Evolutionary conservation across 2,329 filamentous ascomycete species (phyloP).

Genomic region (Neoascochyta sp.): DNA sequence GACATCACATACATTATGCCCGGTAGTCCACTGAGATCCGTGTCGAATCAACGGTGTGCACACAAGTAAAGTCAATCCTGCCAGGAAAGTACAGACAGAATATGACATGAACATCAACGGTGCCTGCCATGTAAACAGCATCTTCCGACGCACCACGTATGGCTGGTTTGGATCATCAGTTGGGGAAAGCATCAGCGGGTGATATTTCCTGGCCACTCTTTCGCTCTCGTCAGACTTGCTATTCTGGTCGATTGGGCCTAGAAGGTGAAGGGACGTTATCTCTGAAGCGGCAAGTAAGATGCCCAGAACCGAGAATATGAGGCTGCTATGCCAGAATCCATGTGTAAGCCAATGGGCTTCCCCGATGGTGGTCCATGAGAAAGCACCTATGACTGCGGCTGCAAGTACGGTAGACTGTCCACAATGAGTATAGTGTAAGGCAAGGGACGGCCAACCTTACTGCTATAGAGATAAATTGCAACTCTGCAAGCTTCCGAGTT

Average conservation of each 20-base stretch:
- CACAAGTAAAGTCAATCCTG: neutral
- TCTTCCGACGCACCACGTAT: conserved; percentile 7
- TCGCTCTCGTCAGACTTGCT: neutral
- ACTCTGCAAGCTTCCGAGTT: conserved; percentile 8
- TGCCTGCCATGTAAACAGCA: conserved; percentile 14
- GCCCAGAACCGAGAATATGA: conserved; percentile 9
- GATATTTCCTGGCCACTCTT: neutral
- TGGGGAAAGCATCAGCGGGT: neutral
- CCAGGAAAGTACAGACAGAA: conserved; percentile 9
- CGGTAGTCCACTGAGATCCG: neutral
- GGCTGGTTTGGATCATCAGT: neutral
- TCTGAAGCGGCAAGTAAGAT: conserved; percentile 9
- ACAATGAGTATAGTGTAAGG: neutral
- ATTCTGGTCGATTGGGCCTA: conserved; percentile 2
- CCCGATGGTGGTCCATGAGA: conserved; percentile 11
- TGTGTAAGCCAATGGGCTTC: conserved; percentile 12
- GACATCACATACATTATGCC: neutral
- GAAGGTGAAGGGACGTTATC: conserved; percentile 5
- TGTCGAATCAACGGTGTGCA: neutral
- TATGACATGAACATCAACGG: conserved; percentile 16
- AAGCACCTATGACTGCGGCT: conserved; percentile 12
- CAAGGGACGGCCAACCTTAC: conserved; percentile 1
- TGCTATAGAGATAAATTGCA: conserved; percentile 12
- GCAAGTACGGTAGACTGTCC: conserved; percentile 11
- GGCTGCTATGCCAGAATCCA: conserved; percentile 11